Conservation (phyloP, 1,284 basidiomycete species). For the Fomitopsis pinicola region DNA sequence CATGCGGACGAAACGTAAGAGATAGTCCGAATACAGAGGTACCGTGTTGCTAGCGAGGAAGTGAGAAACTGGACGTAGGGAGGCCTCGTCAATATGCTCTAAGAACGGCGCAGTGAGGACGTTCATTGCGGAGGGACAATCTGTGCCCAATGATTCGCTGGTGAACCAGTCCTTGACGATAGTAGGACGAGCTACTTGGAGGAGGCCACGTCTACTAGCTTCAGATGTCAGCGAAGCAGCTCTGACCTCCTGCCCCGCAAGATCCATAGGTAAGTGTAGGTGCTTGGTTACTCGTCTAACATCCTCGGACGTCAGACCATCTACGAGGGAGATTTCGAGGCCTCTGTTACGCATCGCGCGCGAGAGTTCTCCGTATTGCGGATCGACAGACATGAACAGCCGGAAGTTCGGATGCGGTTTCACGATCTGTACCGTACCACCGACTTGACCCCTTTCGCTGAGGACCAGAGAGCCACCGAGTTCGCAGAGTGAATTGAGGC, state of each 20-base stretch:
- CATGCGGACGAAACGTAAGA: conserved; percentile 12
- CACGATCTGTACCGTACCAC: conserved; percentile 73
- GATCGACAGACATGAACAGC: conserved; percentile 93
- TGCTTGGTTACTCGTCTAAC: conserved; percentile 40
- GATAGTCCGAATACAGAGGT: conserved; percentile 9
- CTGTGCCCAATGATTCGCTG: conserved; percentile 40
- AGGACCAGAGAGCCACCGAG: conserved; percentile 77
- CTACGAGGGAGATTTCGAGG: conserved; percentile 71
- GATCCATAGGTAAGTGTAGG: conserved; percentile 39
- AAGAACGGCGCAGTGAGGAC: conserved; percentile 33
- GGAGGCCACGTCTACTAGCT: conserved; percentile 34
- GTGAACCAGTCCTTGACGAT: conserved; percentile 12
- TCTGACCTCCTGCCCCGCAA: conserved; percentile 11
- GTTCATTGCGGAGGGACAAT: conserved; percentile 41
- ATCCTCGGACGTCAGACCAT: conserved; percentile 41
- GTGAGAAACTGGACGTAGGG: conserved; percentile 9
- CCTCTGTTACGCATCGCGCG: conserved; percentile 99
- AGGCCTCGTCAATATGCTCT: neutral
- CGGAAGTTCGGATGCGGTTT: conserved; percentile 87
- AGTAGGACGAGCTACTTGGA: neutral
- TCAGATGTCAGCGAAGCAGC: conserved; percentile 27
- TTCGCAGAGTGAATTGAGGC: conserved; percentile 97
- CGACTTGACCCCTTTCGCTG: conserved; percentile 85
- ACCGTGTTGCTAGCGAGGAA: conserved; percentile 10
- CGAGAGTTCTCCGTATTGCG: conserved; percentile 90